Evolutionary conservation across 441 rosid species (phyloP).

Genomic region (Adansonia madagascariensis): DNA sequence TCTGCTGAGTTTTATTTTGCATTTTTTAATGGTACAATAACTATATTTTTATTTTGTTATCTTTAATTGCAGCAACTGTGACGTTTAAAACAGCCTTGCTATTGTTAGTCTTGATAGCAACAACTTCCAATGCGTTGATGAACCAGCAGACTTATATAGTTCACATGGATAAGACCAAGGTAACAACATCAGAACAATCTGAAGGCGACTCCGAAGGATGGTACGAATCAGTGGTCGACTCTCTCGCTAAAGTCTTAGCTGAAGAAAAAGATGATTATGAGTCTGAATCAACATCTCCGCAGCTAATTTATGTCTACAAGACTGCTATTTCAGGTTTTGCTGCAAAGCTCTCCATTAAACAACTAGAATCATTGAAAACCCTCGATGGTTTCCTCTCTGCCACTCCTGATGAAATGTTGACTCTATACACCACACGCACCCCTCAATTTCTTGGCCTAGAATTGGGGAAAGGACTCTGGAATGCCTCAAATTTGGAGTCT

Average conservation of each 20-base stretch:
- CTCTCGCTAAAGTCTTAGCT: slow-evolving; percentile 39
- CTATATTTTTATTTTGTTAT: not conserved
- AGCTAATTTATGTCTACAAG: slow-evolving; percentile 58
- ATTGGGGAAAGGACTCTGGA: slow-evolving; percentile 53
- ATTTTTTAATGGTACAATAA: not conserved
- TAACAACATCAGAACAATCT: slow-evolving; percentile 32
- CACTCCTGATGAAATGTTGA: slow-evolving; percentile 21
- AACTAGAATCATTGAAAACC: not conserved
- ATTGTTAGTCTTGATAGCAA: slow-evolving; percentile 30
- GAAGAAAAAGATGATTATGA: slow-evolving; percentile 28
- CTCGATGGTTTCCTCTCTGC: slow-evolving; percentile 17
- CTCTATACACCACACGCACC: slow-evolving; percentile 65
- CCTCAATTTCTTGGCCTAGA: slow-evolving; percentile 59
- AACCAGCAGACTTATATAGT: slow-evolving; percentile 61
- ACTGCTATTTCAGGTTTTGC: slow-evolving; percentile 29
- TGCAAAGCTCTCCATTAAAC: slow-evolving; percentile 18
- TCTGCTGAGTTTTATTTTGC: not conserved
- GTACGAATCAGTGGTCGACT: slow-evolving; percentile 42
- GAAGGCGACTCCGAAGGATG: slow-evolving; percentile 34
- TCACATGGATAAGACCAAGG: slow-evolving; percentile 61
- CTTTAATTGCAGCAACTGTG: not conserved
- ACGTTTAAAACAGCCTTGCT: slow-evolving; percentile 27
- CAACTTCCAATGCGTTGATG: slow-evolving; percentile 34
- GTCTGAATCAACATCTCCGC: slow-evolving; percentile 31
- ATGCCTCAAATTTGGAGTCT: slow-evolving; percentile 36